Evolutionary conservation across 2,329 filamentous ascomycete species (phyloP).

Genomic region (Fusarium sp.): DNA sequence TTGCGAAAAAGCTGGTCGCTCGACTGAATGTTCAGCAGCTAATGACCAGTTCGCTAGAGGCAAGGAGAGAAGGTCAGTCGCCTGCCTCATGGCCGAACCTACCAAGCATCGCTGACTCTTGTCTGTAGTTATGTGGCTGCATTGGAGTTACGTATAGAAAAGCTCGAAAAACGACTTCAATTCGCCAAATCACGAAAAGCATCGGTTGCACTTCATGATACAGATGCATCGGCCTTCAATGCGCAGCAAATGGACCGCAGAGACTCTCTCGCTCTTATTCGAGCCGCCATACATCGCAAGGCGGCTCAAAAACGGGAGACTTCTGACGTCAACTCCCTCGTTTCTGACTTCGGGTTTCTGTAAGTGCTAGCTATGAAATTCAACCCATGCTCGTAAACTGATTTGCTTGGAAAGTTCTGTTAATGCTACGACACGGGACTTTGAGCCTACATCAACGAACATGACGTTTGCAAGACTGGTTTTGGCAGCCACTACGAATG

Average conservation of each 20-base stretch:
- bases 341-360: constrained; percentile 94
- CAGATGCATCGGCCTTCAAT: constrained; percentile 55
- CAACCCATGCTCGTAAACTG: constrained; percentile 1
- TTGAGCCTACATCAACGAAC: constrained; percentile 86
- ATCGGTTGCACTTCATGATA: constrained; percentile 74
- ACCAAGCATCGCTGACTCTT: constrained; percentile 20
- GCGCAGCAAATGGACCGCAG: constrained; percentile 66
- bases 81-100: background rate
- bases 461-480: constrained; percentile 95
- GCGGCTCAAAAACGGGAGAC: constrained; percentile 77
- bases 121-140: constrained; percentile 84
- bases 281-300: constrained; percentile 73
- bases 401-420: constrained; percentile 73
- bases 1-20: constrained; percentile 90
- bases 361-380: constrained; percentile 57
- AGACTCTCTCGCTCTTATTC: constrained; percentile 72
- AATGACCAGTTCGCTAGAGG: constrained; percentile 96
- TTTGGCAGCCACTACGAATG: constrained; percentile 82
- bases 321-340: constrained; percentile 88
- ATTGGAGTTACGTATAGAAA: constrained; percentile 90
- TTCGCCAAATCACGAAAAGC: constrained; percentile 78
- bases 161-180: constrained; percentile 81
- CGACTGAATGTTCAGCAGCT: constrained; percentile 89
- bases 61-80: constrained; percentile 83
- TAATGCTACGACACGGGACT: constrained; percentile 93